These are phyloP conservation scores for Trichopus zeylanicus DNA, from an alignment of 116 monocot genomes.

Conservation along the genomic window DNA sequence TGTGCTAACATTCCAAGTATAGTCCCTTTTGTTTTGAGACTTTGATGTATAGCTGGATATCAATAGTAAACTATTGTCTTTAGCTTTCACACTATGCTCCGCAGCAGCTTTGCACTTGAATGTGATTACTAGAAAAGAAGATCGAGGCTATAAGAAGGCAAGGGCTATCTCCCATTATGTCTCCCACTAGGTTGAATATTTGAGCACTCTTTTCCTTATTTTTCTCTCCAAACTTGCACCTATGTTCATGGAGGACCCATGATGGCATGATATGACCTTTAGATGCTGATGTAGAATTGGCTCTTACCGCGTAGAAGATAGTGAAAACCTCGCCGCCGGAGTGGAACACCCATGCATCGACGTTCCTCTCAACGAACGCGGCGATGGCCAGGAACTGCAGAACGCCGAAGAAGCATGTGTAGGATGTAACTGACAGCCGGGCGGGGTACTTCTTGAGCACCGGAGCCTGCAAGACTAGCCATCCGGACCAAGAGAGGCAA, in stretches of 20 bases:
- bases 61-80: no score
- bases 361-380: slow-evolving; percentile 67
- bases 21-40: no score
- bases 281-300: background rate
- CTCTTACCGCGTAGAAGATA: slow-evolving; percentile 79
- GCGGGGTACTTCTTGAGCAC: slow-evolving; percentile 97
- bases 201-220: background rate
- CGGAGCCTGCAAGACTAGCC: slow-evolving; percentile 92
- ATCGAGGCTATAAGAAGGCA: background rate
- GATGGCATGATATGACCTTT: background rate
- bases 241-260: no score
- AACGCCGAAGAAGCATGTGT: slow-evolving; percentile 98
- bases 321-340: slow-evolving; percentile 78
- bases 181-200: background rate
- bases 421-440: slow-evolving; percentile 81
- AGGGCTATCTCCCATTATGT: slow-evolving; percentile 1
- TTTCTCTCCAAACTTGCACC: background rate
- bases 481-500: slow-evolving; percentile 94
- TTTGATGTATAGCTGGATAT: no score
- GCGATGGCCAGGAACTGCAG: slow-evolving; percentile 88
- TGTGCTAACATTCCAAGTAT: no score
- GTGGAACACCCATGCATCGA: slow-evolving; percentile 62
- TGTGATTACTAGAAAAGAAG: no score
- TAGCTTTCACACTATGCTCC: no score
- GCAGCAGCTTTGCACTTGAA: no score